Evolutionary conservation across 1,284 basidiomycete genomes (phyloP), one percentile per base, ranked within the genome.

Genomic region (Ganoderma leucocontextum): DNA sequence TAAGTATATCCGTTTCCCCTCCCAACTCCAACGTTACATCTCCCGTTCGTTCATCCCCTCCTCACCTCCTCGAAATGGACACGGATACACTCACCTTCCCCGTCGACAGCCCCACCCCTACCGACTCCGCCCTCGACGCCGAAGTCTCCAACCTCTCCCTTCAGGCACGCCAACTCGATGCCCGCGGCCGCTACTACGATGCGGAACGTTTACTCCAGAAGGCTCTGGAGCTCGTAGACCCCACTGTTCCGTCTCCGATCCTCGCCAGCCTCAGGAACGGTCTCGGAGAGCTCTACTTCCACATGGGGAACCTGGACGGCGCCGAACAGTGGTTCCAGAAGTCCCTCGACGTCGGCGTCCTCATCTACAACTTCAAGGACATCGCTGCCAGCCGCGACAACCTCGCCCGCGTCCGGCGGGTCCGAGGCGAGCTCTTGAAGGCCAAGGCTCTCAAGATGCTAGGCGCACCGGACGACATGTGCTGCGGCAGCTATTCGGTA

Each of bases 261-360:
- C 72, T 75, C n/a, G 79, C 79, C 49, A 60, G 76, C 22, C 73
- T 78, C 12, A 74, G 72, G 64, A 80, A 79, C 67, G 69, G 72
- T 39, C 73, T 81, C 8, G 79, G 80, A 36, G 80, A 81, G 66
- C 68, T 78, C 10, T 79, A 80, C 66, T 70, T 80, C 38, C 73
- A 75, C 62, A 75, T 80, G 72, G 75, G 73, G 33, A 76, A 75
- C 57, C 69, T 80, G 17, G 78, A 76, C 60, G 79, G 81, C 25
- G 79, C 80, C n/a, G 80, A 81, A 71, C 66, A 72, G 17, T 76
- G 76, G 66, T 69, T 80, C 25, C 63, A 68, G 15, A 73, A 73
- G 52, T 78, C 80, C 17, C 69, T 80, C 22, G 66, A 73, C 13
- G 66, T 78, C 41, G 75, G 79, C 63, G 71, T 69, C 22, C 58